Conservation (phyloP, 805 yeast species). For the Nakazawaea wickerhamii region DNA sequence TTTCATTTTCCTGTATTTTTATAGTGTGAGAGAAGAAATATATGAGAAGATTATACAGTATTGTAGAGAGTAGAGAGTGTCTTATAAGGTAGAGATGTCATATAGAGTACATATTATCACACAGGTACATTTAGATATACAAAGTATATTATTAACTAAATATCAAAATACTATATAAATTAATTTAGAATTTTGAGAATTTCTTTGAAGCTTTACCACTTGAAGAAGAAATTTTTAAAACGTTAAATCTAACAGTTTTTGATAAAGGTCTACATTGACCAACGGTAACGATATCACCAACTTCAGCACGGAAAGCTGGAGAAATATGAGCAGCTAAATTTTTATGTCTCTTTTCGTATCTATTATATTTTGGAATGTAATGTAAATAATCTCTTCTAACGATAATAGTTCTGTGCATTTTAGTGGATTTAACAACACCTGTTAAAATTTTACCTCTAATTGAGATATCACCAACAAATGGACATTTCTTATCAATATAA, state of each 20-base stretch:
- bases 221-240: conserved; percentile 88
- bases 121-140: not conserved
- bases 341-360: conserved; percentile 99
- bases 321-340: conserved; percentile 99
- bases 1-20: not conserved
- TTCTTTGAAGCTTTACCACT: conserved; percentile 86
- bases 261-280: conserved; percentile 99
- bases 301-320: conserved; percentile 99
- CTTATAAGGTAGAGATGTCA: too few relatives aligned
- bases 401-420: conserved; percentile 99
- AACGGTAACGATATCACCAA: conserved; percentile 98
- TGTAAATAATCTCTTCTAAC: conserved; percentile 99
- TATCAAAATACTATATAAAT: conserved; percentile 3
- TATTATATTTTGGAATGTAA: conserved; percentile 99
- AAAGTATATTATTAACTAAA: conserved; percentile 3
- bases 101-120: too few relatives aligned
- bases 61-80: too few relatives aligned
- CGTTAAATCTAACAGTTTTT: conserved; percentile 99
- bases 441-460: conserved; percentile 99
- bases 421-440: conserved; percentile 99
- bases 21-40: too few relatives aligned
- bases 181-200: conserved; percentile 91
- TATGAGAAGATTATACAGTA: too few relatives aligned
- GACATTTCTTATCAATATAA: conserved; percentile 99
- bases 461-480: conserved; percentile 94